A percentile compares a stretch with the other conserved stretches of the same genome.
Evolutionary conservation across 495 filamentous ascomycete genomes (phyloP).

Genomic region (Aspergillus taichungensis): DNA sequence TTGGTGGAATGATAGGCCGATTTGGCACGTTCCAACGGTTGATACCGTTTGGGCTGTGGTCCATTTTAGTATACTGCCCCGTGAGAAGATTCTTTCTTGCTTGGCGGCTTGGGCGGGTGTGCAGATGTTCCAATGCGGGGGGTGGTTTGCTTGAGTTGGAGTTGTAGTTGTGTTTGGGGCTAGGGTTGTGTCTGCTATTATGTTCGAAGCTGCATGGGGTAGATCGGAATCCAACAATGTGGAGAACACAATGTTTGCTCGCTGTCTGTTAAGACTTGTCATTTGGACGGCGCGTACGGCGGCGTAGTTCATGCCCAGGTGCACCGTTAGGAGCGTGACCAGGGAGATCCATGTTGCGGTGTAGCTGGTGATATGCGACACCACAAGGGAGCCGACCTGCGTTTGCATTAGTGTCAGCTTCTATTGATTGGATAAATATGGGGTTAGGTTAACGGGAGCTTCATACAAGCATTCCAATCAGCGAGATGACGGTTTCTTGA

Average conservation of each 20-base stretch:
- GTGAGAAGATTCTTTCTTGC: slow-evolving; percentile 65
- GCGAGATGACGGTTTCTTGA: slow-evolving; percentile 89
- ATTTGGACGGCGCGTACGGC: slow-evolving; percentile 80
- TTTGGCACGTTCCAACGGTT: slow-evolving; percentile 21
- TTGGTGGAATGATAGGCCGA: slow-evolving; percentile 23
- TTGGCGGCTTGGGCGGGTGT: slow-evolving; percentile 54
- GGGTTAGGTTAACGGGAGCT: neutral
- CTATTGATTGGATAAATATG: neutral
- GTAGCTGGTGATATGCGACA: slow-evolving; percentile 62
- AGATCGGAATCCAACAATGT: slow-evolving; percentile 41
- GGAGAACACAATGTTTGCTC: slow-evolving; percentile 72
- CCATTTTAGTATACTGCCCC: slow-evolving; percentile 54
- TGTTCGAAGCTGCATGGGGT: neutral
- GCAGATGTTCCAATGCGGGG: slow-evolving; percentile 27
- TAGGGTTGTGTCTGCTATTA: neutral
- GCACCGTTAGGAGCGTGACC: slow-evolving; percentile 58
- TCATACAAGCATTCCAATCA: slow-evolving; percentile 78
- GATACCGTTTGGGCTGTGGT: slow-evolving; percentile 13
- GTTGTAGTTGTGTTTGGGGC: neutral
- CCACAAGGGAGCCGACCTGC: slow-evolving; percentile 69
- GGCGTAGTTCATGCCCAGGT: slow-evolving; percentile 74
- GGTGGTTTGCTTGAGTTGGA: neutral
- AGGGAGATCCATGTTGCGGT: slow-evolving; percentile 69
- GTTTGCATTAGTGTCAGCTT: neutral
- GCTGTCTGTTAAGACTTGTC: slow-evolving; percentile 78